A percentile compares a stretch with the other conserved stretches of the same genome.
These are phyloP conservation scores for Arthrobotrys pseudoclavata DNA, from an alignment of 2,329 filamentous ascomycete genomes.

Conservation along the genomic window DNA sequence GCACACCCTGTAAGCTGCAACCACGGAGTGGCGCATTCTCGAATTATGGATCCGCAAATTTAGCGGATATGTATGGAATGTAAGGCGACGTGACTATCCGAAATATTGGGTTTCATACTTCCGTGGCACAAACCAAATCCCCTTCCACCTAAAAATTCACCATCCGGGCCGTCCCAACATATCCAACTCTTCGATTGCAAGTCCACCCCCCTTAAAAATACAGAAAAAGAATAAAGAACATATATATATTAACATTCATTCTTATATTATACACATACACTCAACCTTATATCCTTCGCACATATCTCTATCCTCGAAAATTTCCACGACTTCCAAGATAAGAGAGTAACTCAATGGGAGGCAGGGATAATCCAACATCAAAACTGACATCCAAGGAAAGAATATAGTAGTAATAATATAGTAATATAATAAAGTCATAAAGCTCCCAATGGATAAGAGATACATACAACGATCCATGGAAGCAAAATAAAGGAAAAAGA, in stretches of 20 bases:
- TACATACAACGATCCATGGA: constrained; percentile 8
- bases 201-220: not conserved
- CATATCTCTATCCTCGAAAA: not conserved
- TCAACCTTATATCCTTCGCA: not conserved
- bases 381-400: not conserved
- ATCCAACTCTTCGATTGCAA: not conserved
- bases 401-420: constrained; percentile 5
- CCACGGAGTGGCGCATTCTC: not conserved
- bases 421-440: constrained; percentile 5
- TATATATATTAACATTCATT: constrained; percentile 5
- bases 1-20: not conserved
- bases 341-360: not conserved
- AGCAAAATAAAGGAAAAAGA: not conserved
- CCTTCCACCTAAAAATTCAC: not conserved
- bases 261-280: not conserved
- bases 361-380: not conserved
- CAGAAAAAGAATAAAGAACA: not conserved
- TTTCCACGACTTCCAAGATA: not conserved
- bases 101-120: not conserved
- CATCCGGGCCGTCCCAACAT: not conserved
- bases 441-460: constrained; percentile 18
- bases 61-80: not conserved
- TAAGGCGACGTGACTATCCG: too few relatives aligned
- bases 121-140: not conserved
- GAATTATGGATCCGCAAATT: not conserved